phyloP scores from a whole-genome alignment of 1,284 basidiomycete species.

The Pseudozyma flocculosa region DNA sequence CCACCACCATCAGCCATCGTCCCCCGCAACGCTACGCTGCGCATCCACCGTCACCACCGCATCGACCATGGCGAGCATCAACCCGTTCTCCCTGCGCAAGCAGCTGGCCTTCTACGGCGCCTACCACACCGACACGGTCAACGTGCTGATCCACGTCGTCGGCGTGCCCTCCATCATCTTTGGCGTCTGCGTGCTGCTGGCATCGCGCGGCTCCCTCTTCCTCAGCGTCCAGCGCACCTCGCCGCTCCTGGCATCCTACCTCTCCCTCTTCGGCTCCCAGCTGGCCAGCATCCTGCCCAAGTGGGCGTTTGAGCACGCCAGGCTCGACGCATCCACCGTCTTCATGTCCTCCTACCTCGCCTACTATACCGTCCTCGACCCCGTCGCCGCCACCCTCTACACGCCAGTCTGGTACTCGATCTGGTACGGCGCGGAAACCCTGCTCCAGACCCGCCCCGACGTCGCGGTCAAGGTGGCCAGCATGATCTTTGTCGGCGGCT shows the following conservation, averaged over 20 bases:
- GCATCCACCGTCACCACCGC: no score
- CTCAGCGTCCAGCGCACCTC: conserved; percentile 20
- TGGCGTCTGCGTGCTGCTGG: conserved; percentile 15
- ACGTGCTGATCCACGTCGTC: conserved; percentile 49
- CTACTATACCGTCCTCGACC: conserved; percentile 45
- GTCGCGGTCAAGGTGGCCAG: conserved; percentile 21
- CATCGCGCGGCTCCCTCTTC: conserved; percentile 29
- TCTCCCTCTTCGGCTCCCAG: conserved; percentile 18
- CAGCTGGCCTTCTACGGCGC: conserved; percentile 53
- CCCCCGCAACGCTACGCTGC: no score
- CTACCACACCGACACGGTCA: conserved; percentile 48
- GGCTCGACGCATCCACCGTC: conserved; percentile 22
- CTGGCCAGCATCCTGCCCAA: conserved; percentile 15
- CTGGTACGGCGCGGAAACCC: conserved; percentile 18
- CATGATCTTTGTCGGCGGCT: conserved; percentile 29
- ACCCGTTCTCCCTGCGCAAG: conserved; percentile 37
- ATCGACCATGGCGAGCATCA: neutral
- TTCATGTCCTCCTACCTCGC: conserved; percentile 40
- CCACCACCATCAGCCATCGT: no score
- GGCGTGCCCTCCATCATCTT: conserved; percentile 49
- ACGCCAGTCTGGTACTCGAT: conserved; percentile 37
- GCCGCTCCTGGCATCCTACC: conserved; percentile 20
- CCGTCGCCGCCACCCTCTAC: conserved; percentile 28
- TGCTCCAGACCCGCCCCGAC: conserved; percentile 20
- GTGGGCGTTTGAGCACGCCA: conserved; percentile 16